Base-by-base conservation (phyloP, 2,329 filamentous ascomycete species). In the Pestalotiopsis sp. region DNA sequence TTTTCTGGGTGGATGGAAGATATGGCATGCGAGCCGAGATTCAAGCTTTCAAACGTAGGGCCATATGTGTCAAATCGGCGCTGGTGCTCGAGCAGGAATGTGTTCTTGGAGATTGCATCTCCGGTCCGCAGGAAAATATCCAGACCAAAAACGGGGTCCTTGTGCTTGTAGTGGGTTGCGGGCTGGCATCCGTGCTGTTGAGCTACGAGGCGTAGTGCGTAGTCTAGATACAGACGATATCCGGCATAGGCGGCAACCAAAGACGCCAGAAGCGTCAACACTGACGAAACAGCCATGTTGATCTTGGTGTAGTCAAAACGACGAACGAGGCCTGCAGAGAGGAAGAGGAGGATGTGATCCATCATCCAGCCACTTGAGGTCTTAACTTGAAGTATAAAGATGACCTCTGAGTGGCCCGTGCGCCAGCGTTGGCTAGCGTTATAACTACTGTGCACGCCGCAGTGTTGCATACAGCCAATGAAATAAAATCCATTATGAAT, bases 61-160 rank as follows among this genome's bases (percentile, higher is more conserved):
- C 70, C 71, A 70, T 70, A 71, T 68, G 70, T 70, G 70, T 73
- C 71, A 66, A 70, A 73, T 69, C 72, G 70, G 68, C 69, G 72
- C 71, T 73, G 72, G 65, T 72, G 72, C 65, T 73, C 70, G 56
- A 68, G 70, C 68, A 73, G 64, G 57, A 73, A 73, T 61, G 70
- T 62, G 68, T 73, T 73, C 40, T 73, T 73, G 68, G 72, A 68
- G 52, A 73, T 71, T 31, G 72, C 72, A 68, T 71, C 68, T 59
- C 67, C 72, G 23, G 72, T 72, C 56, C 70, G 64, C 69, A 73
- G 70, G 63, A 73, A 73, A 57, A 72, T 71, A 69, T 73, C 72
- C 66, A 73, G 65, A 66, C 72, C 72, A 56, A 73, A 71, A 31
- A 72, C 23, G 41, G 72, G 72, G 66, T 73, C 70, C 66, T 70